phyloP scores from a whole-genome alignment of 139 green algal species.

The Pseudopediastrum boryanum region DNA sequence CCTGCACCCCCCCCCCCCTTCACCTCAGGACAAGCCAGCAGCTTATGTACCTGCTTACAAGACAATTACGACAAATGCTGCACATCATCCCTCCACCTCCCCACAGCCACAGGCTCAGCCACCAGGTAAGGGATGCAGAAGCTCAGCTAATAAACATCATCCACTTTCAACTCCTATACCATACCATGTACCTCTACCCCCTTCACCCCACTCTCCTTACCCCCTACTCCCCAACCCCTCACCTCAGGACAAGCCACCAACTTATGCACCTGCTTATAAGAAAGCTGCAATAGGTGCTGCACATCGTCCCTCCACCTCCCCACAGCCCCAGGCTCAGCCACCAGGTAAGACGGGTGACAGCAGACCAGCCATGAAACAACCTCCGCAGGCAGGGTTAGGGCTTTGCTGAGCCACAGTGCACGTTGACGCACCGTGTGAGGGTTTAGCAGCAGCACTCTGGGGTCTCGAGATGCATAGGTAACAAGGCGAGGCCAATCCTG shows the following conservation, averaged over 20 bases:
- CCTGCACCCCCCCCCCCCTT: not conserved
- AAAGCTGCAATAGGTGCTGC: not conserved
- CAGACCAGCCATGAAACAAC: conserved; percentile 2
- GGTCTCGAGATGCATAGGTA: not conserved
- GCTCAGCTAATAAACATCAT: no score
- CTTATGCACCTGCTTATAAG: not conserved
- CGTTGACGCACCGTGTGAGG: not conserved
- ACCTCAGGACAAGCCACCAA: conserved; percentile 25
- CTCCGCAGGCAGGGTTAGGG: not conserved
- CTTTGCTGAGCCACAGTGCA: not conserved
- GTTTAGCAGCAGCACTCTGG: conserved; percentile 16
- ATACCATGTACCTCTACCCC: not conserved
- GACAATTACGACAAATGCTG: no score
- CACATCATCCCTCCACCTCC: no score
- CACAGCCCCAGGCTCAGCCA: not conserved
- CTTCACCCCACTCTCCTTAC: no score
- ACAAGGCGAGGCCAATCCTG: not conserved
- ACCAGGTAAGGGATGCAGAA: no score
- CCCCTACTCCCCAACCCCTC: not conserved
- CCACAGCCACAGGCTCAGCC: no score
- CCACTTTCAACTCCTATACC: not conserved
- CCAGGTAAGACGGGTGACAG: conserved; percentile 26
- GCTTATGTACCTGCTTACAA: not conserved
- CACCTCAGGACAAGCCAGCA: conserved; percentile 23
- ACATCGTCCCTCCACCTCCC: conserved; percentile 11